Base-by-base conservation (phyloP, 805 yeast species). In the Yarrowia alimentaria region DNA sequence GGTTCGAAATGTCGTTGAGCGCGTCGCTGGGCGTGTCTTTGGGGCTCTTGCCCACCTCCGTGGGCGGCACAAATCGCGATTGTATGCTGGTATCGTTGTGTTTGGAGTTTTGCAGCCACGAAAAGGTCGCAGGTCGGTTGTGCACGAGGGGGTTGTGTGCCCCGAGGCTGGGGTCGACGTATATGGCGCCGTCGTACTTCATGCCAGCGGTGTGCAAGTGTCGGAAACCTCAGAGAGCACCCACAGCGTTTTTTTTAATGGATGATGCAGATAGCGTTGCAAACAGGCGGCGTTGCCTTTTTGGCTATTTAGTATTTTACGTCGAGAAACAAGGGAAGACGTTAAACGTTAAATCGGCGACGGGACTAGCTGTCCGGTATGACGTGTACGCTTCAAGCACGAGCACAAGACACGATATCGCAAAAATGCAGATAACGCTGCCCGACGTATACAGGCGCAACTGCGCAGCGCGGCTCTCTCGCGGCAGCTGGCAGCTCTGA, bases 151-250 rank as follows among this genome's bases (percentile, higher is more conserved):
- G 17, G 22, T 40, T 40, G 19, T 40, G 25, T 10, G 47, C 33
- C 11, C 33, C 47, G 18, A 40, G 8, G 20, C 47, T 14, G 25
- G 47, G 47, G 14, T 43, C 50, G 21, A 43, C 28, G 22, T 43
- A 43, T 28, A 43, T 43, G 22, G 50, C 50, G n/a, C 50, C 50
- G 32, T 40, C 33, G 47, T 40, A 40, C 17, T 40, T 40, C 33
- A 40, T 38, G 10, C 24, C 13, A 6, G 17, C 24, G n/a, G 22
- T 19, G 32, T 17, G 31, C n/a, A n/a, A 11, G 6, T 26, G 12
- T 26, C n/a, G 7, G 29, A 7, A 21, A 21, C 24, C n/a, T n/a
- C n/a, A n/a, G n/a, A n/a, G n/a, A n/a, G n/a, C n/a, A n/a, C n/a
- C n/a, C n/a, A n/a, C n/a, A n/a, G n/a, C n/a, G n/a, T n/a, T n/a